Base-by-base conservation (phyloP, 345 rosid genomes). In the Bretschneidera sinensis region DNA sequence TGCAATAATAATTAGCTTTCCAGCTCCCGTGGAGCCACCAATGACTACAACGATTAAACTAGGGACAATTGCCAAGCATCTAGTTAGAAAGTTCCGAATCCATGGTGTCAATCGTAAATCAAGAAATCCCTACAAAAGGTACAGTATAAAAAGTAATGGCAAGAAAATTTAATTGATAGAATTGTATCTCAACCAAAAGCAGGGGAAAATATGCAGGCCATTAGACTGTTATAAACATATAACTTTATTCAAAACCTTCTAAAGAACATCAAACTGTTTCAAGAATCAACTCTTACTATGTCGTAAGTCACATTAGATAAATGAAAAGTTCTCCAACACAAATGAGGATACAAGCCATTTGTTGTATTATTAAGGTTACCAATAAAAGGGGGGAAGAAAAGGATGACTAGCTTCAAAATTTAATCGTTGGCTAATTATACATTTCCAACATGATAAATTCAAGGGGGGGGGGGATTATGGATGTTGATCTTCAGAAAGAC, bases 11-110 rank as follows among this genome's bases (percentile, higher is more conserved):
- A 92, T 92, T 22, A 92, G 76, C 76, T 75, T 50, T 73, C 99
- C 96, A 2, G 97, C 99, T 22, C 95, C 97, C 54, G 95, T 64
- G 68, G 98, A 90, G 55, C 96, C 99, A 34, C 97, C 96, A 17
- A 87, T 82, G 68, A 92, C 16, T 16, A 97, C 89, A 59, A 88
- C 99, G 59, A 90, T 84, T 61, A 92, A 71, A 78, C 99, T 90
- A 15, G 97, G 99, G 61, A 90, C 82, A 55, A 94, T 90, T 17
- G 99, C 99, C 81, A 88, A 75, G 74, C 86, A 81, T 63, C 99
- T 78, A 39, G 99, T 94, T 18, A 94, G 57, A 25, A 88, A 66
- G 81, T 94, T 94, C 47, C 97, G 77, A 25, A 90, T 8, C 99
- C 99, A 94, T 17, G 99, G 87, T 60, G 59, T 73, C 57, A 94